Evolutionary conservation across 192 early-diverging fungal genomes (phyloP).

Genomic region (Coemansia sp.): DNA sequence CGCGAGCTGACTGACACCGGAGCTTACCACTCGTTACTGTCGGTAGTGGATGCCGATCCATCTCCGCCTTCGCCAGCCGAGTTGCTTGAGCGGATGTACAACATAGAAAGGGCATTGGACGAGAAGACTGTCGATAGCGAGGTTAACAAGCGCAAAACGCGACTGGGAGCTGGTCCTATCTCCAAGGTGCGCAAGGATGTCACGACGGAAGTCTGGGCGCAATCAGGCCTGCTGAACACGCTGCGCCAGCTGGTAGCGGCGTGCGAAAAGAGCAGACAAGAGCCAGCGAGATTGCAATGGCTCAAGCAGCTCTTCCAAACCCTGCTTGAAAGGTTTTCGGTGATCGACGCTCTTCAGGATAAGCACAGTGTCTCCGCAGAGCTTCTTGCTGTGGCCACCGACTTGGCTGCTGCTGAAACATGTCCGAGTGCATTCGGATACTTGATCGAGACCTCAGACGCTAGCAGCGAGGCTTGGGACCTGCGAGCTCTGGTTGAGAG

Average conservation of each 20-base stretch:
- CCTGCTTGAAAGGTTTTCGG: slow-evolving; percentile 23
- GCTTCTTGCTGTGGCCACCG: slow-evolving; percentile 23
- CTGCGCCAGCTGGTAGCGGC: slow-evolving; percentile 24
- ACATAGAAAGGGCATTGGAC: slow-evolving; percentile 52
- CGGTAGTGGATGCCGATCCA: slow-evolving; percentile 12
- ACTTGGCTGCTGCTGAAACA: slow-evolving; percentile 21
- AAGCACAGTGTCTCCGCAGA: slow-evolving; percentile 19
- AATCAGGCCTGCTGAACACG: slow-evolving; percentile 58
- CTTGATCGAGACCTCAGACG: slow-evolving; percentile 30
- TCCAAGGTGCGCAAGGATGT: slow-evolving; percentile 64
- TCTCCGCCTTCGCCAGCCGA: slow-evolving; percentile 21
- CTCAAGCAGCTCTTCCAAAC: slow-evolving; percentile 35
- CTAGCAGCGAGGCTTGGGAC: not conserved
- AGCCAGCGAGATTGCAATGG: slow-evolving; percentile 10
- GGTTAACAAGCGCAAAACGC: slow-evolving; percentile 64
- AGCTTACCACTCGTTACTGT: slow-evolving; percentile 15
- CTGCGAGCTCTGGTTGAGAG: slow-evolving; percentile 9
- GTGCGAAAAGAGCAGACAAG: slow-evolving; percentile 9
- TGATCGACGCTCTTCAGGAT: slow-evolving; percentile 10
- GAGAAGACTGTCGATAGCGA: slow-evolving; percentile 60
- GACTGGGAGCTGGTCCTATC: slow-evolving; percentile 70
- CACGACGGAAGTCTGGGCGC: slow-evolving; percentile 64
- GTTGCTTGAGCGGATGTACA: slow-evolving; percentile 50
- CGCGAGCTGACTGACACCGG: slow-evolving; percentile 23
- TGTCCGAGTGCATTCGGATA: slow-evolving; percentile 41